Conservation (phyloP, 1,284 basidiomycete species). For the Malassezia arunalokei region DNA sequence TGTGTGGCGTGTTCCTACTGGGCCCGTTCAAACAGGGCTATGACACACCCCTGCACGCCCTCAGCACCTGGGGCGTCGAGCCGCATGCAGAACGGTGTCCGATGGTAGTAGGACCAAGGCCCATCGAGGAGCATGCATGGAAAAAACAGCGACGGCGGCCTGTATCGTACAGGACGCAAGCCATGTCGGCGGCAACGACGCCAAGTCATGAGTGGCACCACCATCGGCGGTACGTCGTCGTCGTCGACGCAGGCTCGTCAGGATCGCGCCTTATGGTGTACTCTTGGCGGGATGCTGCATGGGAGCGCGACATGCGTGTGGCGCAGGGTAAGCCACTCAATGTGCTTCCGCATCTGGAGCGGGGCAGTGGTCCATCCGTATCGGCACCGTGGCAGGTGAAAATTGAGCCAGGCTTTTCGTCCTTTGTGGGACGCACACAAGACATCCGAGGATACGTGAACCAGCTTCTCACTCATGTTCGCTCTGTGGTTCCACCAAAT, state of each 20-base stretch:
- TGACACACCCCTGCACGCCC: no score
- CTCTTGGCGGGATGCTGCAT: slow-evolving; percentile 76
- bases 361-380: slow-evolving; percentile 66
- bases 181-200: neutral
- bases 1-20: no score
- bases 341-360: slow-evolving; percentile 70
- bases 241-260: slow-evolving; percentile 94
- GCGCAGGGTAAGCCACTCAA: slow-evolving; percentile 31
- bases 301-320: slow-evolving; percentile 47
- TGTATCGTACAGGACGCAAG: neutral
- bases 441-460: slow-evolving; percentile 64
- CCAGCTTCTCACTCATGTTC: slow-evolving; percentile 72
- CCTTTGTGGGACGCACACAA: slow-evolving; percentile 60
- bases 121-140: neutral
- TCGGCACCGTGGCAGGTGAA: slow-evolving; percentile 63
- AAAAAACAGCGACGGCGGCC: neutral
- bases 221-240: slow-evolving; percentile 62
- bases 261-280: slow-evolving; percentile 93
- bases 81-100: no score
- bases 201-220: neutral
- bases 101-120: no score
- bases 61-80: no score
- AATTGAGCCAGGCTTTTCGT: slow-evolving; percentile 90
- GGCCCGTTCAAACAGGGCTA: no score
- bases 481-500: slow-evolving; percentile 69